These are phyloP conservation scores for Fistulifera pelliculosa DNA, from an alignment of 108 stramenopile genomes.

Conservation along the genomic window DNA sequence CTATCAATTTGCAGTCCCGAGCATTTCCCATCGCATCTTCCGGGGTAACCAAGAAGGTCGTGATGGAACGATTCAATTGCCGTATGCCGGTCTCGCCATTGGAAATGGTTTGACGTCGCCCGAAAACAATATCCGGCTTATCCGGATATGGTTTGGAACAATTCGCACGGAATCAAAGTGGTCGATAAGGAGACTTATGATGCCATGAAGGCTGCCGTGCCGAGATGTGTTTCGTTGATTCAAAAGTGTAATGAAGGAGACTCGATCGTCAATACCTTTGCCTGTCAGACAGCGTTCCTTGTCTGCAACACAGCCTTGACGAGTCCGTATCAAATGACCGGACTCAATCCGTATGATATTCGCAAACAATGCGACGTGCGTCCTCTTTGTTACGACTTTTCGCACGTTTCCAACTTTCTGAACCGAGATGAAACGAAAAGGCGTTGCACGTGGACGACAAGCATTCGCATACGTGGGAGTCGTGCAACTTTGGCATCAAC, in stretches of 20 bases:
- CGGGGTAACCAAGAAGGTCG: conserved; percentile 42
- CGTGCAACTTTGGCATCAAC: conserved; percentile 86
- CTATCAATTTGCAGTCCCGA: neutral
- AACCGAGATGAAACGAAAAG: conserved; percentile 68
- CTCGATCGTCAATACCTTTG: conserved; percentile 42
- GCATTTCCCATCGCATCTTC: conserved; percentile 40
- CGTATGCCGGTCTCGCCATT: conserved; percentile 84
- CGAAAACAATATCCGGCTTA: conserved; percentile 78
- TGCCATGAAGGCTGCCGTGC: conserved; percentile 63
- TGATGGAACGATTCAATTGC: conserved; percentile 45
- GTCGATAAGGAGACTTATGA: conserved; percentile 64
- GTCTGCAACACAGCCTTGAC: conserved; percentile 73
- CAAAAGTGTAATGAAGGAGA: conserved; percentile 70
- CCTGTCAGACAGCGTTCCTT: conserved; percentile 72
- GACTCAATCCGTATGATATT: conserved; percentile 94
- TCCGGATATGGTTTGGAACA: conserved; percentile 90
- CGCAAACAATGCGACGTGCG: conserved; percentile 63
- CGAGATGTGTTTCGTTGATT: conserved; percentile 71
- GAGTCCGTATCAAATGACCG: conserved; percentile 79
- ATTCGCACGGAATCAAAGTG: conserved; percentile 79
- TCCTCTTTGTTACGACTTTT: conserved; percentile 94
- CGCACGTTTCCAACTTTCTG: conserved; percentile 71
- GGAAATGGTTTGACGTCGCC: conserved; percentile 96
- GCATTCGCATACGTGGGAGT: conserved; percentile 55
- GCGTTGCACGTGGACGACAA: conserved; percentile 62